Evolutionary conservation across 1,284 basidiomycete species (phyloP).

Genomic region (Ganoderma lingzhi): DNA sequence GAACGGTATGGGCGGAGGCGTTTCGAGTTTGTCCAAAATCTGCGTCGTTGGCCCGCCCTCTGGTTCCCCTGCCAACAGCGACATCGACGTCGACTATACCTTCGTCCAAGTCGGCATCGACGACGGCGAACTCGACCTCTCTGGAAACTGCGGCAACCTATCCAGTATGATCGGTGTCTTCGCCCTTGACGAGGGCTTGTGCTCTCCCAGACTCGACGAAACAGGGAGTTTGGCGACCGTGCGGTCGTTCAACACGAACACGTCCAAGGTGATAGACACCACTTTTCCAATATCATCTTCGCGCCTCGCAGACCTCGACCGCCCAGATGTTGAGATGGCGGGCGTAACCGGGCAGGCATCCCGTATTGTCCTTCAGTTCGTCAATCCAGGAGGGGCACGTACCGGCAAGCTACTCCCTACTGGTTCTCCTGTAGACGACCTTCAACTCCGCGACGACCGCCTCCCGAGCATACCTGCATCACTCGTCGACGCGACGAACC

Average conservation of each 20-base stretch:
- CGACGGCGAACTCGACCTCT: conserved; percentile 65
- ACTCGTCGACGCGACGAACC: conserved; percentile 78
- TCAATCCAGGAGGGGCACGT: conserved; percentile 70
- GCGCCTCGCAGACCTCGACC: conserved; percentile 52
- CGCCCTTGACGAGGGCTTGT: conserved; percentile 68
- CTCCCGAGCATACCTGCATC: conserved; percentile 50
- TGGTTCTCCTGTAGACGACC: conserved; percentile 54
- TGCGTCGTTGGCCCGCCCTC: conserved; percentile 68
- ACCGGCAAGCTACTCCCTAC: conserved; percentile 78
- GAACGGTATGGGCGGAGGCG: conserved; percentile 86
- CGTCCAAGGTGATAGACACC: conserved; percentile 69
- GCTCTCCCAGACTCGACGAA: conserved; percentile 39
- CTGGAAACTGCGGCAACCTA: conserved; percentile 77
- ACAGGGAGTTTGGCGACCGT: conserved; percentile 48
- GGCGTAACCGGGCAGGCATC: conserved; percentile 75
- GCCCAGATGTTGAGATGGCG: conserved; percentile 61
- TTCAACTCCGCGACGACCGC: conserved; percentile 44
- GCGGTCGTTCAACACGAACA: conserved; percentile 73
- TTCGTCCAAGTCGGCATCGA: conserved; percentile 66
- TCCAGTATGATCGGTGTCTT: conserved; percentile 74
- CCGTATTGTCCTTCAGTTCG: conserved; percentile 70
- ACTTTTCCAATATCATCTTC: conserved; percentile 60
- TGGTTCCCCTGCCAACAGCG: conserved; percentile 43
- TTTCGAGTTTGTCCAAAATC: conserved; percentile 84
- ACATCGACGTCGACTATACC: conserved; percentile 69